phyloP scores from a whole-genome alignment of 1,284 basidiomycete genomes.

The Macrocystidia cucumis region DNA sequence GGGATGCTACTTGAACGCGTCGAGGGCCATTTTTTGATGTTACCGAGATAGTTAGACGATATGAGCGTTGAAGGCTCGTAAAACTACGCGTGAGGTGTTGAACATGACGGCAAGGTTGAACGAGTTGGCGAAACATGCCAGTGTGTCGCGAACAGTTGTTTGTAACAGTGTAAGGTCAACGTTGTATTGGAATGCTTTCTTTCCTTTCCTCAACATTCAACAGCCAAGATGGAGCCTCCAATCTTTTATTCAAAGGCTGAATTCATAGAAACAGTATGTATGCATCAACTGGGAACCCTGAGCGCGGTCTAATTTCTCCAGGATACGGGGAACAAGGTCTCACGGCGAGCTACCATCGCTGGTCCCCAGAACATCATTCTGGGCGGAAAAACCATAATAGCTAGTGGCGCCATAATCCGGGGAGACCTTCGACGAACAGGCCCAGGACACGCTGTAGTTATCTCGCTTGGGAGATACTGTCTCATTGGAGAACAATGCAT shows the following conservation, averaged over 20 bases:
- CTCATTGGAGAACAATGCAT: constrained; percentile 85
- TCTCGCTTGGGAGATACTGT: constrained; percentile 91
- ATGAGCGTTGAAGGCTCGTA: no score
- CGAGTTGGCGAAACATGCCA: no score
- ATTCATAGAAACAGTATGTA: constrained; percentile 72
- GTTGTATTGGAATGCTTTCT: no score
- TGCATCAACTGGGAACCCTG: constrained; percentile 3
- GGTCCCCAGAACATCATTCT: constrained; percentile 97
- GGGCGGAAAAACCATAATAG: constrained; percentile 95
- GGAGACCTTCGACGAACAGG: constrained; percentile 84
- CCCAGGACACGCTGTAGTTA: constrained; percentile 85
- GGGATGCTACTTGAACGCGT: no score
- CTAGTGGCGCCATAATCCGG: constrained; percentile 80
- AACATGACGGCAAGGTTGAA: no score
- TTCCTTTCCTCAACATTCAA: no score
- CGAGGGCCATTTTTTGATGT: no score
- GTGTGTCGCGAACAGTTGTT: no score
- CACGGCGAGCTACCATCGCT: constrained; percentile 85
- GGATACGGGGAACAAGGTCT: constrained; percentile 91
- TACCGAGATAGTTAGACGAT: no score
- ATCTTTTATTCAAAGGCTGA: constrained; percentile 71
- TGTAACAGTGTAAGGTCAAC: no score
- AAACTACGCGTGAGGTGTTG: no score
- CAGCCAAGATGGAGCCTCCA: constrained; percentile 54
- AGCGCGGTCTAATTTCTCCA: constrained; percentile 16